Percentiles rank a stretch among this genome's conserved stretches.
Evolutionary conservation across 1,139 yeast species (phyloP).

Genomic region (Lodderomyces pseudojiufengensis): DNA sequence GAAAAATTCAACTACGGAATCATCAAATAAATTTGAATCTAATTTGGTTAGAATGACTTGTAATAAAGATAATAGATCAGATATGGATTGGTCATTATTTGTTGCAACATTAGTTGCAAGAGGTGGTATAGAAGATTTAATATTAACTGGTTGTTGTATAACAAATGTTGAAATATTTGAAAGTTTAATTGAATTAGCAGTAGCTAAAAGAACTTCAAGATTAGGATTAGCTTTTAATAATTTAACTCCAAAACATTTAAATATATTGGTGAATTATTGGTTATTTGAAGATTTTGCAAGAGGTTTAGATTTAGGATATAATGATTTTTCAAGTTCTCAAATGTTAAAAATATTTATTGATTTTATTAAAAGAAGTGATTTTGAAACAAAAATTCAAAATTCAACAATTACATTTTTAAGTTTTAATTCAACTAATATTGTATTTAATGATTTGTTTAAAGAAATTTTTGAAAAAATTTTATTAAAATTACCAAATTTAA

Average conservation of each 20-base stretch:
- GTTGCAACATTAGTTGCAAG: conserved; percentile 66
- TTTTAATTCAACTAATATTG: conserved; percentile 62
- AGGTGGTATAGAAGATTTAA: conserved; percentile 70
- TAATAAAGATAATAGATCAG: conserved; percentile 56
- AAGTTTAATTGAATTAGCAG: conserved; percentile 53
- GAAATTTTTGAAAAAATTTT: conserved; percentile 30
- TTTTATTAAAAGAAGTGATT: conserved; percentile 17
- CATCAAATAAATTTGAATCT: conserved; percentile 25
- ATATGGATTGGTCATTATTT: conserved; percentile 72
- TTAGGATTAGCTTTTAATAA: conserved; percentile 71
- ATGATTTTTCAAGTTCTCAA: conserved; percentile 48
- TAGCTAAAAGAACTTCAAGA: conserved; percentile 48
- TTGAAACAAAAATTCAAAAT: conserved; percentile 18
- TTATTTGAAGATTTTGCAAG: conserved; percentile 32
- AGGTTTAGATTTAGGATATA: conserved; percentile 71
- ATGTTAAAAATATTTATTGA: conserved; percentile 28
- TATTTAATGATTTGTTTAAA: conserved; percentile 31
- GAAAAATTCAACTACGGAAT: conserved; percentile 14
- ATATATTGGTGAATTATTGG: conserved; percentile 44
- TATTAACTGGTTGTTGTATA: conserved; percentile 71
- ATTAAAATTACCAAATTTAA: conserved; percentile 47
- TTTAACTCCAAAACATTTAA: conserved; percentile 48
- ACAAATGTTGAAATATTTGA: conserved; percentile 51
- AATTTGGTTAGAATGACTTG: conserved; percentile 52
- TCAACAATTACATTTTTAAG: conserved; percentile 57